Conservation (phyloP, 768 basidiomycete genomes). For the Podaxis rugospora region DNA sequence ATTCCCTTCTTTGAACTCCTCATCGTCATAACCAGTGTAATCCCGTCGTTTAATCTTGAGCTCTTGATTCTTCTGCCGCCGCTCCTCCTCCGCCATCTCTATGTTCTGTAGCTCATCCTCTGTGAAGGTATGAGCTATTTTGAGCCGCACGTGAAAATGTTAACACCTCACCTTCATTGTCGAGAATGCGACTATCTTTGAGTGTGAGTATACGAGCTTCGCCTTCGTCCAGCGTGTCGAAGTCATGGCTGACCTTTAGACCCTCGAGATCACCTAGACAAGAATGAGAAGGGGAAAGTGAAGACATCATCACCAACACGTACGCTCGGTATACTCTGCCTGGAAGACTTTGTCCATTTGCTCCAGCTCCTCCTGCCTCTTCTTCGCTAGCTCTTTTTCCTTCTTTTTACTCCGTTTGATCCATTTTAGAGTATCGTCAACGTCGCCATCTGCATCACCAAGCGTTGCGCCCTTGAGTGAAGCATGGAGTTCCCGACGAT, state of each 20-base stretch:
- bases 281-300: background rate
- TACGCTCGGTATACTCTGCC: conserved; percentile 85
- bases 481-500: conserved; percentile 87
- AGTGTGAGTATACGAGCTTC: conserved; percentile 94
- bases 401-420: conserved; percentile 87
- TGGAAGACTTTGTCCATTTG: conserved; percentile 75
- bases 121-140: conserved; percentile 25
- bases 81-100: conserved; percentile 88
- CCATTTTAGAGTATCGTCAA: conserved; percentile 84
- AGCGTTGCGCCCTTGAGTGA: conserved; percentile 91
- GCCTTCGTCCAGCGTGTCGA: conserved; percentile 88
- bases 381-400: conserved; percentile 83
- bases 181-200: conserved; percentile 93
- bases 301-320: conserved; percentile 21
- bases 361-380: conserved; percentile 79
- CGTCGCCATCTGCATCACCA: conserved; percentile 77
- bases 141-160: background rate
- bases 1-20: conserved; percentile 76
- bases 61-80: conserved; percentile 71
- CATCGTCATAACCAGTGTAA: conserved; percentile 96
- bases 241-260: conserved; percentile 94
- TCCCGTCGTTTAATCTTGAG: conserved; percentile 84
- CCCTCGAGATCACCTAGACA: conserved; percentile 81
- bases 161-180: conserved; percentile 73
- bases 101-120: conserved; percentile 98